Base-by-base conservation (phyloP, 768 basidiomycete genomes). In the Trametes sanguinea region DNA sequence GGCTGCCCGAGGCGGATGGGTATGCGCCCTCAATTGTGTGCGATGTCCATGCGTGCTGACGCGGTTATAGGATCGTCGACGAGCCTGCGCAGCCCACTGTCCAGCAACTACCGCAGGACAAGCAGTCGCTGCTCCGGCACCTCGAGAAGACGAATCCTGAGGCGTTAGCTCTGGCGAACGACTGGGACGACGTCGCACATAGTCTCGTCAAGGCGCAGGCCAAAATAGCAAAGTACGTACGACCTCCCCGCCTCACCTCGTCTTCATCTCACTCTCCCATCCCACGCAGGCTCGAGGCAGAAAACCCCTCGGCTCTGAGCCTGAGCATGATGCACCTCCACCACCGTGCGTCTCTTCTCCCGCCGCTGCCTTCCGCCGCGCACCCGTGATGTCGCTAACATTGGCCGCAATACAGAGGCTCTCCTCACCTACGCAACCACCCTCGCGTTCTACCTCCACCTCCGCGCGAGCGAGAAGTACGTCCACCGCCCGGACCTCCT, bases 401-500 rank as follows among this genome's bases (percentile, higher is more conserved):
- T 17, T 37, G 22, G 22, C 22, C 22, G 22, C 22, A 22, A 4
- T 33, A 10, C 73, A 98, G 95, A 98, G 80, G 84, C 94, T 1
- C 79, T 96, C 2, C 77, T 97, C 40, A 93, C 95, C 8, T 98
- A 98, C 71, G 82, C 92, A 17, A 92, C 94, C 0, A 88, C 87
- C 2, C 86, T 98, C 47, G 91, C 95, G 1, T 98, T 95, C 77
- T 98, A 96, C 76, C 78, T 98, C 43, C 86, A 95, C 73, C 80
- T 98, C n/a, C 85, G 91, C 16, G 80, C 90, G 27, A 82, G 82
- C 43, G 79, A 83, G 62, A 84, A 89, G 74, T 86, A 87, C 71
- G 78, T 83, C 6, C 78, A 80, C 57, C 82, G 79, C 39, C 89
- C 84, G 9, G 81, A 84, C 61, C 81, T 83, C 42, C 81, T 93